Base-by-base conservation (phyloP, 371 early-diverging fungal genomes). In the Rhizoclosmatium hyalinum region DNA sequence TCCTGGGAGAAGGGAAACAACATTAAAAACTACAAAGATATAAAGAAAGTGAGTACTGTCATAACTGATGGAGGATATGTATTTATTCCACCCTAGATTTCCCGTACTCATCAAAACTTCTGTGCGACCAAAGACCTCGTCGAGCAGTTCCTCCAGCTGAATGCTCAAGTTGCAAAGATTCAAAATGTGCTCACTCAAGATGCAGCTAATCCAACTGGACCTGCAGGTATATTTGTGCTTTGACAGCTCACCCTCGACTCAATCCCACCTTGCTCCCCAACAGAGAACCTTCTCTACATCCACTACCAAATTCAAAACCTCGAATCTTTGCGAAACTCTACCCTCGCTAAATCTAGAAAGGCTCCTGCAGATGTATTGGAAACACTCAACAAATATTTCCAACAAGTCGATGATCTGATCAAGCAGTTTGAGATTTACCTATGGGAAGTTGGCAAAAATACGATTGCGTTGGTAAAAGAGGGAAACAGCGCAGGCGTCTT, bases 81-180 rank as follows among this genome's bases (percentile, higher is more conserved):
- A 39, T 10, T 24, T 0, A 3, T 53, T 8, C 65, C 21, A 32
- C 32, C 17, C 5, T 81, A 95, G 93, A 90, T 97, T 19, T 95
- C 97, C 0, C 87, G 91, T 66, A 91, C 94, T 0, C 96, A 97
- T 81, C 93, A 92, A 77, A 97, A 98, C 85, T 96, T 98, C 87
- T 90, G 91, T 10, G 91, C 91, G 0, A 94, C 97, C 0, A 90
- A 95, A 78, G 89, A 90, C 47, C 90, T 94, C 74, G 92, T 95
- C 32, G 88, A 89, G 76, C 91, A 93, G 66, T 94, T 98, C 65
- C 93, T 92, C 79, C 90, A 90, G 65, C 85, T 98, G 60, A 92
- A 95, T 78, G 85, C 91, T 58, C 92, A 94, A 73, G 84, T 96
- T 47, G 88, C 90, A 24, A 84, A 88, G 39, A 84, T 95, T 19